Base-by-base conservation (phyloP, 176 grass and related monocot species). In the Oryza meyeriana region DNA sequence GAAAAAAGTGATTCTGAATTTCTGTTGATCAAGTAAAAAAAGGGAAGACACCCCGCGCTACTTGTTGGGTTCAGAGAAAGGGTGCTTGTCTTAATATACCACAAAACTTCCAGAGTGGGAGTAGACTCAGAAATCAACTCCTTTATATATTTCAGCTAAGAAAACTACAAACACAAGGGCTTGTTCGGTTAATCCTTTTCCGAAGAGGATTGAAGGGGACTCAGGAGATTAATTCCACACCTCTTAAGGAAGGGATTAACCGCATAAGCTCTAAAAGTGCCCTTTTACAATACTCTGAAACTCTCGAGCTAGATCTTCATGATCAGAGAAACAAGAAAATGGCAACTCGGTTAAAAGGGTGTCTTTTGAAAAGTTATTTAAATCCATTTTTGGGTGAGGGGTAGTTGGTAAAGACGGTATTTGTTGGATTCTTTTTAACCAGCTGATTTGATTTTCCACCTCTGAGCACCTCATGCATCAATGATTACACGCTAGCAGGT, bases 41-140 rank as follows among this genome's bases (percentile, higher is more conserved):
- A 3, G 17, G 50, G 50, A 55, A 55, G 18, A 8, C 48, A 55
- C 48, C 48, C 5, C 1, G 18, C 48, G 1, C 10, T 22, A 20
- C 48, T 22, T 55, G 48, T 22, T 55, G 5, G 18, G 18, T 55
- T 55, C 16, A 55, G 48, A 55, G 48, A 55, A 47, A 2, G 10
- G 20, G n/a, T 39, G 28, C 44, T 39, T 76, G 63, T 76, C 32
- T 42, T 24, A 18, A n/a, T 18, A 44, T 59, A 35, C 64, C 11
- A 78, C 50, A 16, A 45, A 85, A 85, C n/a, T 72, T 62, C 27
- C 27, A 27, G 65, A 35, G 64, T 78, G 48, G 62, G 10, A 32
- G 26, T 10, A 16, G 47, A 25, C 44, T 84, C 44, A 30, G 6
- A 68, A 14, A 48, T 31, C 47, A 36, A 13, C 24, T 61, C 12